Evolutionary conservation across 257 asterid species (phyloP).

Genomic region (Solanum sejunctum): DNA sequence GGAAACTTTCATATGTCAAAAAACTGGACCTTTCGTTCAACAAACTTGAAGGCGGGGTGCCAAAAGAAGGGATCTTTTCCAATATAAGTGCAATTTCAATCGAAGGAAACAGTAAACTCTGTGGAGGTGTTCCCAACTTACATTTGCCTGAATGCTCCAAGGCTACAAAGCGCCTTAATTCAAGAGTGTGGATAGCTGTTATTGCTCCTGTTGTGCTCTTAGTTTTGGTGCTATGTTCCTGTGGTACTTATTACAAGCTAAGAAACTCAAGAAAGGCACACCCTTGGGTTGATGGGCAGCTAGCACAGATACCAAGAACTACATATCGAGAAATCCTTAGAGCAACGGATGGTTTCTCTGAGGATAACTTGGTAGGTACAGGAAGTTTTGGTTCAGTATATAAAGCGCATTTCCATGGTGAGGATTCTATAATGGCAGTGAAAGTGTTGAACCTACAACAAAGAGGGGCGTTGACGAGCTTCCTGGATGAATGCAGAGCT

Average conservation of each 20-base stretch:
- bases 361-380: constrained; percentile 15
- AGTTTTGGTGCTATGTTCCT: neutral
- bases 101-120: constrained; percentile 17
- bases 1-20: constrained; percentile 6
- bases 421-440: constrained; percentile 11
- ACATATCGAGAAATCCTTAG: constrained; percentile 13
- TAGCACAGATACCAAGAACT: neutral
- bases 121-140: constrained; percentile 24
- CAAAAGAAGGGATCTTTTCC: constrained; percentile 20
- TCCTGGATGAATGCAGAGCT: constrained; percentile 28
- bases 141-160: constrained; percentile 9
- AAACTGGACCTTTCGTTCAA: constrained; percentile 29
- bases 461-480: constrained; percentile 20
- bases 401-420: constrained; percentile 8
- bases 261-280: neutral
- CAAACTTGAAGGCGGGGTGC: constrained; percentile 22
- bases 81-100: constrained; percentile 16
- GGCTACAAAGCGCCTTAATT: neutral
- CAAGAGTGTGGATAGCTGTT: constrained; percentile 2
- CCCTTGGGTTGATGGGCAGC: neutral
- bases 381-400: constrained; percentile 35
- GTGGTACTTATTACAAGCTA: neutral
- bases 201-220: neutral
- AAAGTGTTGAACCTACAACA: constrained; percentile 19
- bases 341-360: constrained; percentile 29